phyloP scores from a whole-genome alignment of 345 rosid species.

The Eutrema heterophyllum region DNA sequence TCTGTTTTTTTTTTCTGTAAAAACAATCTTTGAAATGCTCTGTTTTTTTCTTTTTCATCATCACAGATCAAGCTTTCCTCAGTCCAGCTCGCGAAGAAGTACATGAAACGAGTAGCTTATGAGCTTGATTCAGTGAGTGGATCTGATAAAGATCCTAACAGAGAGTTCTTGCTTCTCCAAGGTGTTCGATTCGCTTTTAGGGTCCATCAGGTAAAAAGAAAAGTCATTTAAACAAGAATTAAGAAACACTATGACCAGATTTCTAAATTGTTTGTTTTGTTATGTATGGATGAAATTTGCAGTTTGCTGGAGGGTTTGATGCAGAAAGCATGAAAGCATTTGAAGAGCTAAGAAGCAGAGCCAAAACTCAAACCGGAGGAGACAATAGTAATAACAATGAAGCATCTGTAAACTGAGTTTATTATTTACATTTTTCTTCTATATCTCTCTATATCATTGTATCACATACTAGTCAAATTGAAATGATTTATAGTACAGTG shows the following conservation, averaged over 20 bases:
- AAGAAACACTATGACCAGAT: not conserved
- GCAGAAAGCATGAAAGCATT: conserved; percentile 99
- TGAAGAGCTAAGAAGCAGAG: conserved; percentile 81
- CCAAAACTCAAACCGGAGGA: conserved; percentile 46
- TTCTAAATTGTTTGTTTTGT: not conserved
- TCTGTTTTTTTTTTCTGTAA: not conserved
- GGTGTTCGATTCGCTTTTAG: conserved; percentile 96
- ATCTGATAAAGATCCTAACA: conserved; percentile 85
- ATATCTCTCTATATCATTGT: not conserved
- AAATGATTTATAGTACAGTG: conserved; percentile 26
- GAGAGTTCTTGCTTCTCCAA: conserved; percentile 91
- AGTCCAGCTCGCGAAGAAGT: conserved; percentile 88
- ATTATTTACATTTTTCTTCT: conserved; percentile 1
- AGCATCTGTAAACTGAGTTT: conserved; percentile 27
- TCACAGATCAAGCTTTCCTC: conserved; percentile 94
- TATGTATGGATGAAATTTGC: conserved; percentile 14
- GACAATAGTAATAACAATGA: conserved; percentile 10
- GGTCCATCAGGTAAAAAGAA: conserved; percentile 77
- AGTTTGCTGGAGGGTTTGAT: conserved; percentile 99
- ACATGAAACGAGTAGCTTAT: conserved; percentile 86
- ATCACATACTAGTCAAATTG: conserved; percentile 5
- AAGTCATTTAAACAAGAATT: not conserved
- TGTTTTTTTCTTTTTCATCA: not conserved
- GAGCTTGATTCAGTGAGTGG: conserved; percentile 79
- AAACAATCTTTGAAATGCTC: conserved; percentile 4